phyloP scores from a whole-genome alignment of 2,329 filamentous ascomycete species.

The Amesomyces nigricolor region DNA sequence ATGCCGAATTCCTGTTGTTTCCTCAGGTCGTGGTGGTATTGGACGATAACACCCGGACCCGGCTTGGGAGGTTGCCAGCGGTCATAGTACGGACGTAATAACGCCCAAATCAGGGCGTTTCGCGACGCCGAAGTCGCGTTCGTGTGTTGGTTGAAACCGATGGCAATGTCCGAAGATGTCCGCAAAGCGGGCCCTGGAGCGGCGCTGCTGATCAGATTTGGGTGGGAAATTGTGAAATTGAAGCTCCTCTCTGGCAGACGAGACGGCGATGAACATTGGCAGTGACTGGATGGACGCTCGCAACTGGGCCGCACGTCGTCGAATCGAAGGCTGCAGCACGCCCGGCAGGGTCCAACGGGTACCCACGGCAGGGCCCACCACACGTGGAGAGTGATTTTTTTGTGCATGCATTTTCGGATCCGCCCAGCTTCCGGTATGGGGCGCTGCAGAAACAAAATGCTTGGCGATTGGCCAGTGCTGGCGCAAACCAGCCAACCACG shows the following conservation, averaged over 20 bases:
- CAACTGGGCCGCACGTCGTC: not conserved
- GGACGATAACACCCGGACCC: not conserved
- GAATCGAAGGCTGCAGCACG: not conserved
- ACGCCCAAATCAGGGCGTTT: not conserved
- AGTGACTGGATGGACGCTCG: too few species aligned
- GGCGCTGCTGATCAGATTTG: not conserved
- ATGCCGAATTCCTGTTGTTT: not conserved
- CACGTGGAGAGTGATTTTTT: slow-evolving; percentile 11
- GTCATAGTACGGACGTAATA: not conserved
- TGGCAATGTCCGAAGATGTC: slow-evolving; percentile 16
- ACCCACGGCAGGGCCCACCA: slow-evolving; percentile 1
- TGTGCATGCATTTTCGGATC: slow-evolving; percentile 5
- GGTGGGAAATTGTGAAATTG: slow-evolving; percentile 11
- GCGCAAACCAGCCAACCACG: not conserved
- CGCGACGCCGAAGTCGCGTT: not conserved
- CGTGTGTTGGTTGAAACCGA: not conserved
- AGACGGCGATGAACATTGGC: too few species aligned
- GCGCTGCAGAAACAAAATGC: not conserved
- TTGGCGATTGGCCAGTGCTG: slow-evolving; percentile 3
- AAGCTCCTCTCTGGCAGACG: not conserved
- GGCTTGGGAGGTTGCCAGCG: not conserved
- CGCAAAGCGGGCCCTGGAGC: slow-evolving; percentile 10
- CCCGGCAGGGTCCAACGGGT: slow-evolving; percentile 3
- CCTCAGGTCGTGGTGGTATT: too few species aligned
- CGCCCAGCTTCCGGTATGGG: not conserved